phyloP scores from a whole-genome alignment of 768 basidiomycete species.

The Leccinum subgranulosum region DNA sequence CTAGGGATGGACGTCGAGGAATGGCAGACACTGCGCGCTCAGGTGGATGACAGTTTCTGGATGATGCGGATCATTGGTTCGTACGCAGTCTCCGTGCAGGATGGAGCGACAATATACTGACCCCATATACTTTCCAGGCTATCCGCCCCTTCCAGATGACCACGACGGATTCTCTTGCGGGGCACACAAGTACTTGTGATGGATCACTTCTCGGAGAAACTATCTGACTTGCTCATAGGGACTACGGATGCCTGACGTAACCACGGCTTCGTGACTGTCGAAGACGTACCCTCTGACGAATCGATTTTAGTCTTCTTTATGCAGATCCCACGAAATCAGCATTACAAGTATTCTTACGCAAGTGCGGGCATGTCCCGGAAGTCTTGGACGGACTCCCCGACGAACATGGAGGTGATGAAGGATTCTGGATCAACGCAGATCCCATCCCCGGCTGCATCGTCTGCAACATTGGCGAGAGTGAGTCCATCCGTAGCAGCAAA shows the following conservation, averaged over 20 bases:
- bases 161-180: conserved; percentile 88
- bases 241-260: conserved; percentile 90
- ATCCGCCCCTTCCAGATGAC: conserved; percentile 79
- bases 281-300: conserved; percentile 5
- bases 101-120: background rate
- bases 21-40: conserved; percentile 60
- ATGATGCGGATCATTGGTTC: conserved; percentile 79
- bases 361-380: conserved; percentile 33
- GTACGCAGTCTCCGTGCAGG: background rate
- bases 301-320: conserved; percentile 65
- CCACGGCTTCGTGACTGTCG: conserved; percentile 14
- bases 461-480: conserved; percentile 91
- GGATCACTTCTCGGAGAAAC: background rate
- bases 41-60: conserved; percentile 89
- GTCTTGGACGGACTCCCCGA: conserved; percentile 38
- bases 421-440: conserved; percentile 80
- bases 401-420: conserved; percentile 55
- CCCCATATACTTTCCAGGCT: conserved; percentile 47
- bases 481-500: conserved; percentile 23
- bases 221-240: conserved; percentile 41
- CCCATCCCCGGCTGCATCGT: conserved; percentile 82
- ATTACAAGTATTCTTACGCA: conserved; percentile 72
- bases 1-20: conserved; percentile 71
- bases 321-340: conserved; percentile 79
- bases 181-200: conserved; percentile 67